phyloP scores from a whole-genome alignment of 805 yeast species.

The Danielozyma ontarioensis region DNA sequence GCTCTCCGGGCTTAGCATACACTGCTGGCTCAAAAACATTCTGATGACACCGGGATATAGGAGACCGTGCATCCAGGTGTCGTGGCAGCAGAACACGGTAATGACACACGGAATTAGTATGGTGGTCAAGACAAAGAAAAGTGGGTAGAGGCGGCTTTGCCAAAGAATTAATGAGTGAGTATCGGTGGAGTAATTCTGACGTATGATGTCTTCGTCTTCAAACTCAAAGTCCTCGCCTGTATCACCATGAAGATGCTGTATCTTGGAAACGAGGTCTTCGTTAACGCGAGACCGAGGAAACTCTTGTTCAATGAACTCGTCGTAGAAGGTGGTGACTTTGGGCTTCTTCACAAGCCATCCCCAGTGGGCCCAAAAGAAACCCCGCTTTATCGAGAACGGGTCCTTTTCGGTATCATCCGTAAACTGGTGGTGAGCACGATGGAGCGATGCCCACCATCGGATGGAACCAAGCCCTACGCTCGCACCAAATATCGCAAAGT shows the following conservation, averaged over 20 bases:
- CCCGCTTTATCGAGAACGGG: conserved; percentile 80
- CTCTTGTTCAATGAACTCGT: conserved; percentile 32
- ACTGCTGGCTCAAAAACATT: conserved; percentile 70
- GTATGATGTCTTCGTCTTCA: conserved; percentile 4
- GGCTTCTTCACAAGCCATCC: conserved; percentile 82
- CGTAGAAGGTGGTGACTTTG: conserved; percentile 25
- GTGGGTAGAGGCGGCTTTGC: conserved; percentile 28
- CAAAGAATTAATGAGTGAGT: conserved; percentile 23
- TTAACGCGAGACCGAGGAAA: conserved; percentile 16
- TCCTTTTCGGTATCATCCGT: conserved; percentile 81
- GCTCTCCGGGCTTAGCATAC: conserved; percentile 72
- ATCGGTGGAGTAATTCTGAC: conserved; percentile 12
- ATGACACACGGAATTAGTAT: conserved; percentile 25
- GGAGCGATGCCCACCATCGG: conserved; percentile 76
- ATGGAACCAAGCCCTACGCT: conserved; percentile 75
- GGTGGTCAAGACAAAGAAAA: conserved; percentile 25
- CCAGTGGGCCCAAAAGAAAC: conserved; percentile 76
- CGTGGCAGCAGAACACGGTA: conserved; percentile 21
- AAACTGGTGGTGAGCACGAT: conserved; percentile 85
- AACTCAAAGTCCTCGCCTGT: conserved; percentile 3
- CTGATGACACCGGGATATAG: conserved; percentile 76
- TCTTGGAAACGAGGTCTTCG: background rate
- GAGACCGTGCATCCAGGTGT: conserved; percentile 30
- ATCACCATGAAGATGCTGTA: conserved; percentile 1
- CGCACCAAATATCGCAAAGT: conserved; percentile 58